These are phyloP conservation scores for Rhododendron kiyosumense DNA, from an alignment of 148 eudicot species.

Conservation along the genomic window DNA sequence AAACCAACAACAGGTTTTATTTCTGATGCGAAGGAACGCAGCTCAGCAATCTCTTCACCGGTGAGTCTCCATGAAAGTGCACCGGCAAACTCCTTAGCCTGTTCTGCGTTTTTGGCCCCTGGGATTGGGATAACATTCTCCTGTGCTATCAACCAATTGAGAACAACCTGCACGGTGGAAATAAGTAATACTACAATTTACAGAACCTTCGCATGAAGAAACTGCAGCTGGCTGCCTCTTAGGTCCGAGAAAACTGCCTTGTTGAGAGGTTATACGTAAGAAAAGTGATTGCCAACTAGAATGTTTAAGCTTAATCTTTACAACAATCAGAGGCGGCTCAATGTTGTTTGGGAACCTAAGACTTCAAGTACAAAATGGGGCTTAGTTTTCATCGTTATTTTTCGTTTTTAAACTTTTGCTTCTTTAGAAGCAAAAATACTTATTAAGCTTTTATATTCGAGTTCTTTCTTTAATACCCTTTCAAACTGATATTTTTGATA, in stretches of 20 bases:
- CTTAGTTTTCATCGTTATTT: background rate
- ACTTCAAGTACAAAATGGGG: background rate
- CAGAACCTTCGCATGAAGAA: background rate
- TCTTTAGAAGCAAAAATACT: background rate
- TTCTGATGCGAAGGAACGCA: conserved; percentile 72
- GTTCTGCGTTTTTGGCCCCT: conserved; percentile 86
- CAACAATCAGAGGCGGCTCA: background rate
- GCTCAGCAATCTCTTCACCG: conserved; percentile 58
- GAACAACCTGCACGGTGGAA: conserved; percentile 52
- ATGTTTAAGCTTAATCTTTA: background rate
- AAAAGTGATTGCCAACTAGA: background rate
- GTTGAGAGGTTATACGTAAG: background rate
- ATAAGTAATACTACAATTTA: background rate
- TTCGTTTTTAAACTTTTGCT: background rate
- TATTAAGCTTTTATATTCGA: background rate
- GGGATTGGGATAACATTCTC: conserved; percentile 92
- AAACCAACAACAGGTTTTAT: conserved; percentile 63
- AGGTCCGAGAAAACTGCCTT: background rate
- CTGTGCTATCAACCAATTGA: conserved; percentile 89
- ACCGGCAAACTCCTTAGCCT: conserved; percentile 81
- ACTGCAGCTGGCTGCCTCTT: background rate
- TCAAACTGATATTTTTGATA: background rate
- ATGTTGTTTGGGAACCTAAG: background rate
- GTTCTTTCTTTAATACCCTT: background rate
- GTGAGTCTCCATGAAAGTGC: conserved; percentile 77